These are phyloP conservation scores for Tricladium varicosporioides DNA, from an alignment of 2,329 filamentous ascomycete genomes.

Conservation along the genomic window DNA sequence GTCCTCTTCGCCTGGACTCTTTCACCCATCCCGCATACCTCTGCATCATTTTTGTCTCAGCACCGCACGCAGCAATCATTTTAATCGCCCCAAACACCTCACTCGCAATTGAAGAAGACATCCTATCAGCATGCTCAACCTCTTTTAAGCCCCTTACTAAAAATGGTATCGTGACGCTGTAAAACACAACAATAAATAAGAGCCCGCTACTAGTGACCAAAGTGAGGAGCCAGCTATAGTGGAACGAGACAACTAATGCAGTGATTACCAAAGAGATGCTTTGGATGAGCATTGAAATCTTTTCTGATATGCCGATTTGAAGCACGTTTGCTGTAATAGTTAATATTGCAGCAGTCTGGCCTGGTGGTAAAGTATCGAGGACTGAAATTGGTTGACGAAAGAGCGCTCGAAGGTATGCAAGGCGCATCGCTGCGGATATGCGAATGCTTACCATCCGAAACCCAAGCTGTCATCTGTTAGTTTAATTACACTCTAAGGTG, in stretches of 20 bases:
- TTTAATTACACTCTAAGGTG: background rate
- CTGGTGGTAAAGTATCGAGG: constrained; percentile 63
- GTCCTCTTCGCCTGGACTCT: constrained; percentile 44
- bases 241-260: constrained; percentile 52
- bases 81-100: constrained; percentile 57
- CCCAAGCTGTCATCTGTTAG: constrained; percentile 28
- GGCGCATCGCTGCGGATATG: constrained; percentile 56
- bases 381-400: constrained; percentile 65
- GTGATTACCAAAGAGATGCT: constrained; percentile 51
- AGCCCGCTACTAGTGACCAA: constrained; percentile 56
- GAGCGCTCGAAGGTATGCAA: constrained; percentile 62
- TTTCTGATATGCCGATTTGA: constrained; percentile 62
- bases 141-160: constrained; percentile 49
- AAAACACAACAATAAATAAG: constrained; percentile 50
- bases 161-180: constrained; percentile 49
- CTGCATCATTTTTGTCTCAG: constrained; percentile 49
- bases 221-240: constrained; percentile 55
- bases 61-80: constrained; percentile 60
- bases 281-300: constrained; percentile 57
- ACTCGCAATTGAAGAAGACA: constrained; percentile 54
- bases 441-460: constrained; percentile 61
- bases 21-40: constrained; percentile 53
- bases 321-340: constrained; percentile 63
- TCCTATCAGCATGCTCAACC: constrained; percentile 47
- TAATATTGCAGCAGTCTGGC: constrained; percentile 60